Base-by-base conservation (phyloP, 345 rosid species). In the Pugionium dolabratum region DNA sequence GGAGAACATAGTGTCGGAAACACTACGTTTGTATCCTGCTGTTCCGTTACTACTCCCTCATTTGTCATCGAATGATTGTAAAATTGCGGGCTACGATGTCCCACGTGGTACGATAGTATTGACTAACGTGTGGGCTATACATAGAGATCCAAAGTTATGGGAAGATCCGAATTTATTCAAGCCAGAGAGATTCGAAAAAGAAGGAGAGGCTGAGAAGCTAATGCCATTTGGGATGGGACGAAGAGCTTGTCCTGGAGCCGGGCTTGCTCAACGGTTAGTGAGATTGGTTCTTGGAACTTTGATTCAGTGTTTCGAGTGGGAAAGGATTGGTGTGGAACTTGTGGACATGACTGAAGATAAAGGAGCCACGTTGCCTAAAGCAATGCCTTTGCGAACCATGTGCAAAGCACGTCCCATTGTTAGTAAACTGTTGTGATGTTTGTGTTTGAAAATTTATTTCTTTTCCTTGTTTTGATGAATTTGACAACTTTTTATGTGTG, bases 61-160 rank as follows among this genome's bases (percentile, higher is more conserved):
- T 55, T 0, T 64, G 64, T 59, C 81, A 4, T 82, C 84, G 0
- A 61, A 64, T 1, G 75, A 82, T 42, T 84, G 86, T 35, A 62
- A 25, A 3, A 32, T 84, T 1, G 84, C 69, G 0, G 86, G 84
- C 0, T 85, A 76, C 11, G 45, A 80, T 7, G 31, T 84, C n/a
- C 80, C 85, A n/a, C 50, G 70, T 27, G 79, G 61, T 11, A 78
- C 87, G 25, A 80, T 79, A 0, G 29, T 88, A 4, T 34, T 85
- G 43, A 62, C 69, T 2, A 85, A 85, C 51, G 80, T 46, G 0
- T 87, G 89, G 88, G 75, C 82, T 2, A 82, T 88, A 6, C 85
- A 85, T 1, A 71, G 88, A 57, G 86, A 85, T 30, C 82, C 86
- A 0, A 29, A 2, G 1, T 0, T 64, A 1, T 87, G 87, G 88